Conservation (phyloP, 306 rosid genomes). For the Macrotyloma uniflorum region DNA sequence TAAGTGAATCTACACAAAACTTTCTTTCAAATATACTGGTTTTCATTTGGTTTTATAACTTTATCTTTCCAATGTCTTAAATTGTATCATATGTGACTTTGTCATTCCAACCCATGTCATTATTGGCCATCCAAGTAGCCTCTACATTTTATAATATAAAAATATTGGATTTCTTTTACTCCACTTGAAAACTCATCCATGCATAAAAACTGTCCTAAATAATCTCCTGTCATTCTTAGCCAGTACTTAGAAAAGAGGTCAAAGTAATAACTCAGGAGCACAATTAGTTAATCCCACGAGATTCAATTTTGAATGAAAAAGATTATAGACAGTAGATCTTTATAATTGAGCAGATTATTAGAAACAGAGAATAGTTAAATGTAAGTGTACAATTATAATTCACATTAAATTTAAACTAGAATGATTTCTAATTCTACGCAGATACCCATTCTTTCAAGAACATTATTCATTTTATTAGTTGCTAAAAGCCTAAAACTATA, state of each 20-base stretch:
- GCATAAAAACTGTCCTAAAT: slow-evolving; percentile 19
- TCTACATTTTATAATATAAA: not conserved
- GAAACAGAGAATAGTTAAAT: too few relatives aligned
- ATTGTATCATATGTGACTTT: not conserved
- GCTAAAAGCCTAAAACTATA: not conserved
- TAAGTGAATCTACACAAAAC: not conserved
- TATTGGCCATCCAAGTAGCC: not conserved
- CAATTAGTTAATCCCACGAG: not conserved
- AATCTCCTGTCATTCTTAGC: not conserved
- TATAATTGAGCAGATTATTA: too few relatives aligned
- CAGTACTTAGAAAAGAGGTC: not conserved
- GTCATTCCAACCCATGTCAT: not conserved
- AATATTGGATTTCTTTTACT: not conserved
- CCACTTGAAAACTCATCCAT: not conserved
- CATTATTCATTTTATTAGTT: not conserved
- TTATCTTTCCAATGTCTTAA: not conserved
- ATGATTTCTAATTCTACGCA: slow-evolving; percentile 1
- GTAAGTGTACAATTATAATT: too few relatives aligned
- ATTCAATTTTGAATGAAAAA: not conserved
- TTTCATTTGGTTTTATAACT: not conserved
- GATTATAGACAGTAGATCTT: too few relatives aligned
- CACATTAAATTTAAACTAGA: slow-evolving; percentile 1
- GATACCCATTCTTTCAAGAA: not conserved
- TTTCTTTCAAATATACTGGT: not conserved
- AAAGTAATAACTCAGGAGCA: not conserved